phyloP scores from a whole-genome alignment of 129 eudicot genomes.

The Glebionis coronaria region DNA sequence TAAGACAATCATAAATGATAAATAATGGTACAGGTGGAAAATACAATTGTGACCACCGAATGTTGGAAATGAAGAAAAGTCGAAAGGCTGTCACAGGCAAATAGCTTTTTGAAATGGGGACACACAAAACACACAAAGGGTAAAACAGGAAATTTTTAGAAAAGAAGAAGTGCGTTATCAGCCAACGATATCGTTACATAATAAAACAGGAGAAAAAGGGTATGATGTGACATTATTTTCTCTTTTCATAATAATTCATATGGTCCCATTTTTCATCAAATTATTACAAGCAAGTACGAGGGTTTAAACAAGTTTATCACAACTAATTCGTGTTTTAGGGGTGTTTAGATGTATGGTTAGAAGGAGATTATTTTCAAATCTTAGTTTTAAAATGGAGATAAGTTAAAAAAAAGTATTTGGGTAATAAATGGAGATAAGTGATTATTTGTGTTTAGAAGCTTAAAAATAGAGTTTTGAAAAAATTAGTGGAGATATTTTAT shows the following conservation, averaged over 20 bases:
- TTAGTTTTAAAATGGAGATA: too few species aligned
- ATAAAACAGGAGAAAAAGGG: slow-evolving; percentile 23
- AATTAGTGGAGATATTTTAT: too few species aligned
- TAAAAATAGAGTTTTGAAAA: too few species aligned
- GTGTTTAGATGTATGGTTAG: too few species aligned
- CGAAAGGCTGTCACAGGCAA: slow-evolving; percentile 28
- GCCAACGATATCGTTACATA: slow-evolving; percentile 26
- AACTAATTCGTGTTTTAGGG: too few species aligned
- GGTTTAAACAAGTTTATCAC: too few species aligned
- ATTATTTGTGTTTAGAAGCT: too few species aligned
- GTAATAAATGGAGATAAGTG: too few species aligned
- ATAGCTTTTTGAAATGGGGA: slow-evolving; percentile 19
- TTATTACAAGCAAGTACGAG: neutral
- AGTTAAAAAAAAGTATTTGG: too few species aligned
- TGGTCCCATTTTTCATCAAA: neutral
- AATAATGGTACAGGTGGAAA: slow-evolving; percentile 19
- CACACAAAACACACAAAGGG: slow-evolving; percentile 24
- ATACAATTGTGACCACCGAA: slow-evolving; percentile 21
- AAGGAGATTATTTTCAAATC: too few species aligned
- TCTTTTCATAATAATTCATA: slow-evolving; percentile 17
- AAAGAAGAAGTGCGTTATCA: slow-evolving; percentile 12
- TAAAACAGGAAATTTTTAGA: slow-evolving; percentile 13
- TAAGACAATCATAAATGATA: neutral
- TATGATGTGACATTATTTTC: slow-evolving; percentile 27
- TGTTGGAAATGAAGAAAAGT: slow-evolving; percentile 21